phyloP scores from a whole-genome alignment of 768 basidiomycete species.

The Boletus vermiculosoides region DNA sequence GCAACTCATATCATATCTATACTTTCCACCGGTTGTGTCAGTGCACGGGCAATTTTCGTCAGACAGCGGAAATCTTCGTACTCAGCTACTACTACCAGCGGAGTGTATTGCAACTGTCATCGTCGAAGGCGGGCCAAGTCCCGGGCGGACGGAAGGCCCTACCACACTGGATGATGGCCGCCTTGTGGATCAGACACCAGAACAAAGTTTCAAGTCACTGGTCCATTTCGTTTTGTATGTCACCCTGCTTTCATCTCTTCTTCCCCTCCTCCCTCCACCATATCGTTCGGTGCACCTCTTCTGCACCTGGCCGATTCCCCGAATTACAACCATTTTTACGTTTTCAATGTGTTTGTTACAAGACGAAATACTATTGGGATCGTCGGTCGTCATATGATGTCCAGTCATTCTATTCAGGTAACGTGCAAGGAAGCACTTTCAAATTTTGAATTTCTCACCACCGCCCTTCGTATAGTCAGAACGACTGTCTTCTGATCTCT shows the following conservation, averaged over 20 bases:
- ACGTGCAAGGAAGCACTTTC: neutral
- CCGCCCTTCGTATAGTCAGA: too few relatives aligned
- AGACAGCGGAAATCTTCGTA: neutral
- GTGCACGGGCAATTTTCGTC: neutral
- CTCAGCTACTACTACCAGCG: neutral
- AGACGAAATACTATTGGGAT: too few relatives aligned
- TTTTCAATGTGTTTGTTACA: too few relatives aligned
- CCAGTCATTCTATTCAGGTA: neutral
- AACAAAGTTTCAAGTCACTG: neutral
- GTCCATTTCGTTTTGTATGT: neutral
- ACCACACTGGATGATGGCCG: neutral
- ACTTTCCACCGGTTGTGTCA: neutral
- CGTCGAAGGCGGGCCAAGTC: neutral
- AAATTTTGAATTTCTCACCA: neutral
- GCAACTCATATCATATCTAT: neutral
- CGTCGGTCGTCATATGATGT: neutral
- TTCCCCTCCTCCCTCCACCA: neutral
- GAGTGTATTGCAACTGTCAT: too few relatives aligned
- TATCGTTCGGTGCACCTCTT: neutral
- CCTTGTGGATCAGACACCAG: too few relatives aligned
- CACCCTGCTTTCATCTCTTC: neutral
- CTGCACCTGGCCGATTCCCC: neutral
- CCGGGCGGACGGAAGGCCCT: too few relatives aligned
- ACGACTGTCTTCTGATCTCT: too few relatives aligned
- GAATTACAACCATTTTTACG: neutral